Conservation (phyloP, 495 filamentous ascomycete species). For the Xanthoparmelia taractica region DNA sequence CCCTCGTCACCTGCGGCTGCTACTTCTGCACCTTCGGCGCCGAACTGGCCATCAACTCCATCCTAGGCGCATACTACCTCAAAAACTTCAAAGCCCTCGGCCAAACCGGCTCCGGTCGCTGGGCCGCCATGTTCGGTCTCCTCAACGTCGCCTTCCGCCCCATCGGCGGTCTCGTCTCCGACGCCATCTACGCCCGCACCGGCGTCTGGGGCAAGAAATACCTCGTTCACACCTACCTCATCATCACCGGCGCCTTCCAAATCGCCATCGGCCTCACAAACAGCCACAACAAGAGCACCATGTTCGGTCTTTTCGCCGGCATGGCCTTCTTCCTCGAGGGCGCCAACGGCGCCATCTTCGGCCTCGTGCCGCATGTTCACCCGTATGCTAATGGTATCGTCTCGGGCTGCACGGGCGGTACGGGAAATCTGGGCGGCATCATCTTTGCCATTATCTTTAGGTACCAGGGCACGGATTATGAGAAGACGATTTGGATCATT, state of each 20-base stretch:
- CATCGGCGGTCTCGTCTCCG: conserved; percentile 62
- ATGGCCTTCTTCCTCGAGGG: conserved; percentile 78
- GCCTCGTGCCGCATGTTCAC: conserved; percentile 76
- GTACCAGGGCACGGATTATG: conserved; percentile 60
- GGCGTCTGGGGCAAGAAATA: conserved; percentile 72
- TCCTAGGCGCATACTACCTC: conserved; percentile 72
- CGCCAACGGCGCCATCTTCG: conserved; percentile 78
- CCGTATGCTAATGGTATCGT: conserved; percentile 69
- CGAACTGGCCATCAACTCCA: conserved; percentile 78
- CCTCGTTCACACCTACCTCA: conserved; percentile 54
- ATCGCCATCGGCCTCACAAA: conserved; percentile 64
- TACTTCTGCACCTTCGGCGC: conserved; percentile 84
- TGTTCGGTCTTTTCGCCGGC: conserved; percentile 70
- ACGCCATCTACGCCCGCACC: conserved; percentile 58
- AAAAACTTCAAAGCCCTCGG: conserved; percentile 66
- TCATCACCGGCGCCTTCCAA: conserved; percentile 58
- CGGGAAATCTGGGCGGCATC: conserved; percentile 79
- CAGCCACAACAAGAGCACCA: conserved; percentile 49
- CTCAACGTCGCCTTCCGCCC: conserved; percentile 74
- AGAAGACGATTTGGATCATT: conserved; percentile 69
- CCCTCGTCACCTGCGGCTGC: conserved; percentile 55
- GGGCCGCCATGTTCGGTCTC: conserved; percentile 88
- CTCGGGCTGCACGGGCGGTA: conserved; percentile 66
- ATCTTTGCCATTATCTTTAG: conserved; percentile 82
- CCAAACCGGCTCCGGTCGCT: conserved; percentile 64